Percentiles rank a stretch among this genome's conserved stretches.
Evolutionary conservation across 345 rosid species (phyloP).

Genomic region (Psidium guajava): DNA sequence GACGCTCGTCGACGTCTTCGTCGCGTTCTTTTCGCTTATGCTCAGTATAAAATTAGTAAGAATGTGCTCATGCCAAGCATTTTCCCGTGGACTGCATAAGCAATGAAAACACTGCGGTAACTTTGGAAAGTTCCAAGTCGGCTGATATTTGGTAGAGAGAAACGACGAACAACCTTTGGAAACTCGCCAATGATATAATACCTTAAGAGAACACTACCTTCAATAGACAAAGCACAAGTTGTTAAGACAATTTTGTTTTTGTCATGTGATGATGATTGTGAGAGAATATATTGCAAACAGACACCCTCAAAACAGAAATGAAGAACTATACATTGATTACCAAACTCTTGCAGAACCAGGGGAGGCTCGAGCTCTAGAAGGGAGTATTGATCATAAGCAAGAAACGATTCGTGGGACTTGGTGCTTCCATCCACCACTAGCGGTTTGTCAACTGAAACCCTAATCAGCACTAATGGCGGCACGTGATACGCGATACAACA

Average conservation of each 20-base stretch:
- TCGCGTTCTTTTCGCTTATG: too few species aligned
- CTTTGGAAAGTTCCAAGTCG: constrained; percentile 38
- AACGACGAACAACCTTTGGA: constrained; percentile 67
- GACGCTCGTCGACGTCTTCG: too few species aligned
- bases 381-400: constrained; percentile 58
- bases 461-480: too few species aligned
- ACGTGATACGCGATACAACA: too few species aligned
- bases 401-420: constrained; percentile 65
- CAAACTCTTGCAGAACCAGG: constrained; percentile 85
- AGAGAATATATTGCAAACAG: background rate
- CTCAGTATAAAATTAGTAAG: too few species aligned
- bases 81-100: too few species aligned
- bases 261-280: background rate
- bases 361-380: constrained; percentile 81
- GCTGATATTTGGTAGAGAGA: constrained; percentile 64
- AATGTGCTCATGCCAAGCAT: too few species aligned
- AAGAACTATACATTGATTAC: constrained; percentile 67
- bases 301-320: background rate
- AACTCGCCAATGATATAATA: constrained; percentile 69
- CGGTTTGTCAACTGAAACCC: constrained; percentile 62
- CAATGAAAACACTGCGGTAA: constrained; percentile 35
- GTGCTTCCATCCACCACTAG: constrained; percentile 74
- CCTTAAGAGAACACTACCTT: constrained; percentile 81
- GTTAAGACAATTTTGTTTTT: background rate
- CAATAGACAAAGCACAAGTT: background rate